These are phyloP conservation scores for Raphanus raphanistrum DNA, from an alignment of 345 rosid species.

Conservation along the genomic window DNA sequence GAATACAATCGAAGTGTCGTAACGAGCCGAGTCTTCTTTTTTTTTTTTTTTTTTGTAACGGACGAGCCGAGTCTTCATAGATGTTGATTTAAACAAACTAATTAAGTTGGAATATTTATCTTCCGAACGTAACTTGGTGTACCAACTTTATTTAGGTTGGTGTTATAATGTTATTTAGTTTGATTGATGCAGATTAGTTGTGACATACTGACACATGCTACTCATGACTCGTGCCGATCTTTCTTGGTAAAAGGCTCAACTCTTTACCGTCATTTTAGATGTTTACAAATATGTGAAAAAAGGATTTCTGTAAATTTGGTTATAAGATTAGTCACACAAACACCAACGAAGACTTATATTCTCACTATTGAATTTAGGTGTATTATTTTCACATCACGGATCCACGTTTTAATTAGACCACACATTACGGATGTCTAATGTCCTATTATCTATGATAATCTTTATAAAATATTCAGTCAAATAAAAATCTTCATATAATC, in stretches of 20 bases:
- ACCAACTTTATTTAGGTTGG: neutral
- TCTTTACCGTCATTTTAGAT: no score
- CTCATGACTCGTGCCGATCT: neutral
- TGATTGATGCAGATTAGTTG: constrained; percentile 8
- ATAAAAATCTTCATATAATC: no score
- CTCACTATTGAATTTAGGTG: neutral
- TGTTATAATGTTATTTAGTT: neutral
- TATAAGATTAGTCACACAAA: neutral
- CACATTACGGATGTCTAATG: neutral
- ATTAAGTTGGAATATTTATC: neutral
- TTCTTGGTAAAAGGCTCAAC: no score
- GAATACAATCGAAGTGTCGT: neutral
- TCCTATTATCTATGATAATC: neutral
- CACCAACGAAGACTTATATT: neutral
- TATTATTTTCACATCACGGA: neutral
- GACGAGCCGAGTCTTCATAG: neutral
- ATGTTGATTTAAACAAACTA: neutral
- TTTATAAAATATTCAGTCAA: no score
- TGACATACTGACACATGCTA: constrained; percentile 1
- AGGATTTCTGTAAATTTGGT: neutral
- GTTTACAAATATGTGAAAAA: no score
- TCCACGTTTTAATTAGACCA: neutral
- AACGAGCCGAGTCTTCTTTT: constrained; percentile 4
- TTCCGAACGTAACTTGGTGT: neutral
- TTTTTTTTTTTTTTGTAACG: no score